These are phyloP conservation scores for Pseudogymnoascus sp. DNA, from an alignment of 2,329 filamentous ascomycete genomes.

Conservation along the genomic window DNA sequence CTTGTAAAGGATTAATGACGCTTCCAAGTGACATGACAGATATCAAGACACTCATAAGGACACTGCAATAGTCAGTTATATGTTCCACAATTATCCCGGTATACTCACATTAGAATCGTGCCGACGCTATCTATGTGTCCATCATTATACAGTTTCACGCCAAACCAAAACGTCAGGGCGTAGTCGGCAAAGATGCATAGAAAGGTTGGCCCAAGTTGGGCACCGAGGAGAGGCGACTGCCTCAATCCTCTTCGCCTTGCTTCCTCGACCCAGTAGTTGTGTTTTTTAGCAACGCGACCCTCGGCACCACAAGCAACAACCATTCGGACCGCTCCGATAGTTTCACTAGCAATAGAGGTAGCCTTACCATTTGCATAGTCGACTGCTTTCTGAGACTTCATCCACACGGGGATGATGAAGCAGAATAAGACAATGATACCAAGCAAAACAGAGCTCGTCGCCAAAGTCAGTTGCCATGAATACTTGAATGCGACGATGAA, in stretches of 20 bases:
- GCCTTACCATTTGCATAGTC: constrained; percentile 46
- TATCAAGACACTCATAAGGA: constrained; percentile 47
- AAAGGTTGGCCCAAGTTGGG: constrained; percentile 44
- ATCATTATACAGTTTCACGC: constrained; percentile 41
- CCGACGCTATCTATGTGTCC: constrained; percentile 41
- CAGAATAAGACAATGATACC: constrained; percentile 45
- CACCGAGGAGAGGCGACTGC: constrained; percentile 42
- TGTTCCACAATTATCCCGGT: neutral
- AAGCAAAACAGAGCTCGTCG: constrained; percentile 47
- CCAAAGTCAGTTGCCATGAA: constrained; percentile 51
- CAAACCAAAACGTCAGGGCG: constrained; percentile 55
- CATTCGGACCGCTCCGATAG: constrained; percentile 51
- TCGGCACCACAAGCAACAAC: constrained; percentile 55
- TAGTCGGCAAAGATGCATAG: constrained; percentile 38
- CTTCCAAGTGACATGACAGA: constrained; percentile 48
- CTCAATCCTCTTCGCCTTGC: constrained; percentile 41
- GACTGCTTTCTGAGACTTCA: constrained; percentile 41
- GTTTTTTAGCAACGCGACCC: constrained; percentile 42
- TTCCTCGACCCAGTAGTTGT: constrained; percentile 46
- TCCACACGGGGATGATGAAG: constrained; percentile 44
- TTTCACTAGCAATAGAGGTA: constrained; percentile 51
- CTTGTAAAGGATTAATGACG: constrained; percentile 49
- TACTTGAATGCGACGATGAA: constrained; percentile 47
- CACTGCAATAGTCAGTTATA: constrained; percentile 8
- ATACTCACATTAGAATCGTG: constrained; percentile 45